phyloP scores from a whole-genome alignment of 257 asterid genomes.

The Solanum peruvianum region DNA sequence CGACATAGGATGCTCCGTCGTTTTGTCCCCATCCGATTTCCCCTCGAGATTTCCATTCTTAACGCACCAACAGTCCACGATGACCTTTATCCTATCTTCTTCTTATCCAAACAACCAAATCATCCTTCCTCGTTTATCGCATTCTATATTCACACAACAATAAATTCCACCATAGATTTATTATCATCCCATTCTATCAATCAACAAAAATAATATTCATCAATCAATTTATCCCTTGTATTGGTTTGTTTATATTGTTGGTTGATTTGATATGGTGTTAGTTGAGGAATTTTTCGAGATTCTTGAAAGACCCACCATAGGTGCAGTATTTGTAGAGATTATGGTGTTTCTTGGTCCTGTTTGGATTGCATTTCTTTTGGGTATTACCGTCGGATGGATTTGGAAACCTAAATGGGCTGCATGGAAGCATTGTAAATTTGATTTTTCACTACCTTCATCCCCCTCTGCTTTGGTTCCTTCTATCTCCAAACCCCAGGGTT shows the following conservation, averaged over 20 bases:
- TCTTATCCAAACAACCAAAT: background rate
- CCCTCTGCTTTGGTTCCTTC: conserved; percentile 24
- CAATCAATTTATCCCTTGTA: background rate
- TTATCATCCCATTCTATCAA: conserved; percentile 1
- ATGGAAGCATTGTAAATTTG: conserved; percentile 43
- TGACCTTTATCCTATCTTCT: background rate
- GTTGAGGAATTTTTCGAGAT: conserved; percentile 47
- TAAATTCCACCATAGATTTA: background rate
- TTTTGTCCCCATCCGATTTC: background rate
- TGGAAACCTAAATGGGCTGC: conserved; percentile 91
- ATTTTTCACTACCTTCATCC: conserved; percentile 50
- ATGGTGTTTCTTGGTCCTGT: conserved; percentile 58
- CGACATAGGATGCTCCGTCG: background rate
- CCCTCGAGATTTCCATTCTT: background rate
- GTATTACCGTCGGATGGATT: conserved; percentile 73
- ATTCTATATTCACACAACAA: background rate
- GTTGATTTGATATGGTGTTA: conserved; percentile 16
- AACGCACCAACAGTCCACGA: background rate
- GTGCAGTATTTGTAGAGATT: conserved; percentile 39
- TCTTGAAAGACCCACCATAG: conserved; percentile 38
- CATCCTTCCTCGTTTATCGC: background rate
- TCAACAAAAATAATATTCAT: too few species aligned
- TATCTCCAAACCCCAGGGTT: background rate
- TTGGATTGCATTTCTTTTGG: conserved; percentile 65
- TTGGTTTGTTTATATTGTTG: background rate